Evolutionary conservation across 192 early-diverging fungal species (phyloP).

Genomic region (Linnemannia elongata): DNA sequence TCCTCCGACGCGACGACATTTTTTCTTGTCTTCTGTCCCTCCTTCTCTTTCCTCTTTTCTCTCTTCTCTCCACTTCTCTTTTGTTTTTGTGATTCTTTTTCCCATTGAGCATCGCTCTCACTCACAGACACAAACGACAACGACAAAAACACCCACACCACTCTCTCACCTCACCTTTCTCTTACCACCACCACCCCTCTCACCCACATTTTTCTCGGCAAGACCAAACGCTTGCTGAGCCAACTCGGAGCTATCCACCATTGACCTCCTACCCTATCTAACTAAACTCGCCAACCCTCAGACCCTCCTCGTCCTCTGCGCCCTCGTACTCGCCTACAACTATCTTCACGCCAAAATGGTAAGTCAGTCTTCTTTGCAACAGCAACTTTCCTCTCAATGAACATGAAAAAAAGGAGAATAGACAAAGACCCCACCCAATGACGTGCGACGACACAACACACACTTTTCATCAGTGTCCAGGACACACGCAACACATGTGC

Average conservation of each 20-base stretch:
- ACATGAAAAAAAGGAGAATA: neutral
- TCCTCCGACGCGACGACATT: neutral
- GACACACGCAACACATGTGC: neutral
- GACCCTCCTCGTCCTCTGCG: slow-evolving; percentile 34
- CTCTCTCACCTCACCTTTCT: neutral
- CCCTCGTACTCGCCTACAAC: slow-evolving; percentile 28
- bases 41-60: neutral
- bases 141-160: too few relatives aligned
- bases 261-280: slow-evolving; percentile 36
- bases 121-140: neutral
- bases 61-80: neutral
- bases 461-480: neutral
- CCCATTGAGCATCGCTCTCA: slow-evolving; percentile 2
- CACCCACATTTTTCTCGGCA: slow-evolving; percentile 1
- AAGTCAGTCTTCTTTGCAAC: neutral
- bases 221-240: slow-evolving; percentile 34
- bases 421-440: neutral
- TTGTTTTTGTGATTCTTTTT: neutral
- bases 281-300: slow-evolving; percentile 22
- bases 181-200: neutral
- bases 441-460: neutral
- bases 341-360: slow-evolving; percentile 46
- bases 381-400: neutral
- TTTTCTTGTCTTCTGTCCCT: neutral
- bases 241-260: slow-evolving; percentile 30